A percentile compares a stretch with the other conserved stretches of the same genome.
These are phyloP conservation scores for Citrullus colocynthis DNA, from an alignment of 306 rosid species.

Conservation along the genomic window DNA sequence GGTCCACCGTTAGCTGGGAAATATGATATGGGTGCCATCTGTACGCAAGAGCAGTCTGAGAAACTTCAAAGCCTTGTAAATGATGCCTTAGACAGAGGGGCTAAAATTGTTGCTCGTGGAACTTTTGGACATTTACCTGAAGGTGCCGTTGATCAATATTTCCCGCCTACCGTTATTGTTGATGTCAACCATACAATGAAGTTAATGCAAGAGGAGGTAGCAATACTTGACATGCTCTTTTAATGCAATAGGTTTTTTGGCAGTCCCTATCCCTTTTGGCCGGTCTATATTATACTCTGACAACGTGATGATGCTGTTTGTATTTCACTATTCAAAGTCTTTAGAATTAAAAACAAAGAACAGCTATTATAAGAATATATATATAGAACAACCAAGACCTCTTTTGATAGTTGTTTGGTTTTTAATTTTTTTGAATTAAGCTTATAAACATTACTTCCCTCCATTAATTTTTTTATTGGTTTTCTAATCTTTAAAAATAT, in stretches of 20 bases:
- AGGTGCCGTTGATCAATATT: slow-evolving; percentile 88
- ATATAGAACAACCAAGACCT: neutral
- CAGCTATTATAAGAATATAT: no score
- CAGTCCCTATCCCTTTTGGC: neutral
- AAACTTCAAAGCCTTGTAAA: slow-evolving; percentile 71
- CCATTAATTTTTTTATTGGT: neutral
- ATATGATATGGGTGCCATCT: slow-evolving; percentile 93
- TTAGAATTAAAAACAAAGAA: neutral
- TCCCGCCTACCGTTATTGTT: slow-evolving; percentile 73
- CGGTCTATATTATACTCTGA: neutral
- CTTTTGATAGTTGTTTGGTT: neutral
- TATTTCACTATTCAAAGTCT: neutral
- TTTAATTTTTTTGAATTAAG: neutral
- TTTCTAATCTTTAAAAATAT: neutral
- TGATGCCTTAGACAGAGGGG: slow-evolving; percentile 85
- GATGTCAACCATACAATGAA: slow-evolving; percentile 84
- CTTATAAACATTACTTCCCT: neutral
- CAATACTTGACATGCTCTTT: neutral
- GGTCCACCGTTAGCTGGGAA: slow-evolving; percentile 83
- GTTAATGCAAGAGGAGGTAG: slow-evolving; percentile 98
- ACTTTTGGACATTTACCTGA: slow-evolving; percentile 74
- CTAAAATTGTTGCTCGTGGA: slow-evolving; percentile 83
- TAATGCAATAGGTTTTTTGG: neutral
- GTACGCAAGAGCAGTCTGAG: slow-evolving; percentile 92
- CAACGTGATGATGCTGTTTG: neutral